Conservation (phyloP, 768 basidiomycete species). For the Pulveroboletus sp. region DNA sequence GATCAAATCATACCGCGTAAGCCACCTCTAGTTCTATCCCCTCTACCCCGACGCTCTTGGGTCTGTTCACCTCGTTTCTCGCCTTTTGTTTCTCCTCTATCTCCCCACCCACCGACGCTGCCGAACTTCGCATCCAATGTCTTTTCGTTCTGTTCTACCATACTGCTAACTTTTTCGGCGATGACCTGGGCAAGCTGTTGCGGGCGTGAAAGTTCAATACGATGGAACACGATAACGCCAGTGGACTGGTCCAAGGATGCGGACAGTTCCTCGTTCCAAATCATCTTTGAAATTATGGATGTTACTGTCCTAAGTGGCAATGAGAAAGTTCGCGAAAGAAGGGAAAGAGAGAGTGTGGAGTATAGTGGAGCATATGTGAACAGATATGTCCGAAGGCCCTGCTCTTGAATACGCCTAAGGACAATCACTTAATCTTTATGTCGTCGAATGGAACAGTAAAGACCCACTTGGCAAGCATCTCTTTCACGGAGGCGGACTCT, state of each 20-base stretch:
- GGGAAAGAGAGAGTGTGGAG: slow-evolving; percentile 80
- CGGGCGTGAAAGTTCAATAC: slow-evolving; percentile 78
- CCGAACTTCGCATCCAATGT: slow-evolving; percentile 80
- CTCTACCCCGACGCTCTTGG: slow-evolving; percentile 71
- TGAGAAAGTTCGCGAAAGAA: slow-evolving; percentile 85
- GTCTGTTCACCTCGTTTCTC: slow-evolving; percentile 79
- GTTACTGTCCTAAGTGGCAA: slow-evolving; percentile 77
- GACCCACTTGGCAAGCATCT: slow-evolving; percentile 87
- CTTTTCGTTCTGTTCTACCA: slow-evolving; percentile 95
- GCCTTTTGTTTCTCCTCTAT: slow-evolving; percentile 54
- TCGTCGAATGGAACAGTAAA: not conserved
- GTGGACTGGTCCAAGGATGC: slow-evolving; percentile 92
- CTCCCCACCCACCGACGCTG: slow-evolving; percentile 45
- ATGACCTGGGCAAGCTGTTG: slow-evolving; percentile 89
- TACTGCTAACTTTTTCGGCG: slow-evolving; percentile 77
- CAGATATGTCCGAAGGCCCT: slow-evolving; percentile 92
- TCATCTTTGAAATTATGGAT: slow-evolving; percentile 90
- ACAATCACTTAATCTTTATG: not conserved
- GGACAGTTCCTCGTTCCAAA: slow-evolving; percentile 92
- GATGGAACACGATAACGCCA: slow-evolving; percentile 89
- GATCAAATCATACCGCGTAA: slow-evolving; percentile 45
- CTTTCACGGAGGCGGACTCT: slow-evolving; percentile 79
- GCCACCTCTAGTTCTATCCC: slow-evolving; percentile 53
- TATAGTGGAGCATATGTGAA: slow-evolving; percentile 96
- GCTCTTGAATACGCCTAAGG: slow-evolving; percentile 93